phyloP scores from a whole-genome alignment of 2,329 filamentous ascomycete genomes.

The Thermothelomyces thermophilus region DNA sequence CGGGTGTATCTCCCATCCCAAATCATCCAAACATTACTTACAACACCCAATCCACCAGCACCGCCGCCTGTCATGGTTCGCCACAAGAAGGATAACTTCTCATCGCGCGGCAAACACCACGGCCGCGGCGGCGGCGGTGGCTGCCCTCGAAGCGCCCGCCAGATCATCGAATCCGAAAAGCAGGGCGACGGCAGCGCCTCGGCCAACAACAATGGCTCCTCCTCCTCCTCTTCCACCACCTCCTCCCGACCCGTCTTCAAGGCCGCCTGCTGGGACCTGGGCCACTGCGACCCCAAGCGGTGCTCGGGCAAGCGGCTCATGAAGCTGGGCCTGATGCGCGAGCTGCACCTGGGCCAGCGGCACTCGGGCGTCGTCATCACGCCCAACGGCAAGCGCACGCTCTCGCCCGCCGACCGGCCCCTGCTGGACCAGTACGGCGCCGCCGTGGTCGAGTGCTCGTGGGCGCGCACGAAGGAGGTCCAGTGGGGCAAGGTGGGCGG shows the following conservation, averaged over 20 bases:
- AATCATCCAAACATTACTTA: no score
- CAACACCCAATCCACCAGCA: neutral
- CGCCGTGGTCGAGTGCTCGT: slow-evolving; percentile 94
- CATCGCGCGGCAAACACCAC: slow-evolving; percentile 67
- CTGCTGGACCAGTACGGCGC: slow-evolving; percentile 84
- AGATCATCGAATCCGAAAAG: slow-evolving; percentile 36
- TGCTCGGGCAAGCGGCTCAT: slow-evolving; percentile 96
- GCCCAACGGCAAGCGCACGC: slow-evolving; percentile 79
- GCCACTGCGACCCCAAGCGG: slow-evolving; percentile 93
- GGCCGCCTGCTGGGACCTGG: slow-evolving; percentile 95
- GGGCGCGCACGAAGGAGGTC: slow-evolving; percentile 87
- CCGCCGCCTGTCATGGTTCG: slow-evolving; percentile 67
- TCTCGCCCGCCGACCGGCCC: slow-evolving; percentile 76
- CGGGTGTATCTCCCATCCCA: neutral
- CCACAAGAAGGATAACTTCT: slow-evolving; percentile 84
- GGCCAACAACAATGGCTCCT: no score
- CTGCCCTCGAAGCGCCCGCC: slow-evolving; percentile 46
- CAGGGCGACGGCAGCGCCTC: slow-evolving; percentile 22
- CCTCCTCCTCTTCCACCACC: slow-evolving; percentile 20
- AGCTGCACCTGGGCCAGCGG: slow-evolving; percentile 85
- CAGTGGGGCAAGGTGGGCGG: slow-evolving; percentile 89
- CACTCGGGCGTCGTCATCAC: slow-evolving; percentile 89
- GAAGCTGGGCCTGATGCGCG: slow-evolving; percentile 85
- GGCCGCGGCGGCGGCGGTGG: slow-evolving; percentile 41
- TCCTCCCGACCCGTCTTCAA: slow-evolving; percentile 59